Base-by-base conservation (phyloP, 2,329 filamentous ascomycete species). In the Lomentospora prolificans region DNA sequence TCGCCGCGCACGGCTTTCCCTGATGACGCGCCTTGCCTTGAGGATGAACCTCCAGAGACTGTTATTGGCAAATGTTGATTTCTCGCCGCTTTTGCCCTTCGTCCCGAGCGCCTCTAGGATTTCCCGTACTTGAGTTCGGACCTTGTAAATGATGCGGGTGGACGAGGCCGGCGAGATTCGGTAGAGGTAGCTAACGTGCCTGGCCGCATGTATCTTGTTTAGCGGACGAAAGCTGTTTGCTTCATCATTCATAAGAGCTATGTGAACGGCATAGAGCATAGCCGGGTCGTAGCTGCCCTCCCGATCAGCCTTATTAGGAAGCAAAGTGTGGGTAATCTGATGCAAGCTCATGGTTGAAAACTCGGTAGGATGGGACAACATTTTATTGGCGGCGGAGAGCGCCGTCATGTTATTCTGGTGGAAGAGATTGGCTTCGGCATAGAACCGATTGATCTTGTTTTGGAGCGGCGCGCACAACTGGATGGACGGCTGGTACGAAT, bases 201-300 rank as follows among this genome's bases (percentile, higher is more conserved):
- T 63, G 69, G 82, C 55, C 0, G 22, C 14, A 28, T 52, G 50
- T 3, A 39, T 25, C 8, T 57, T 30, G 68, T 75, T 67, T 65
- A 79, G 59, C 2, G 76, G 72, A 2, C 75, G 74, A 64, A 90
- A 88, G 22, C 63, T 51, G 27, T 75, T 80, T 55, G 82, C 74
- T 7, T 84, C 81, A 58, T 84, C 77, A 41, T 76, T 73, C 24
- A 76, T 66, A 6, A 92, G 65, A 7, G 84, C 78, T 56, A 80
- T 80, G 61, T 90, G 85, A 5, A 90, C 81, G 3, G 88, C 87
- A 62, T 89, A 87, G 4, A 90, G 68, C 27, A 74, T 63, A 1
- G 75, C 60, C 0, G 75, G 69, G 55, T 77, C 76, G 8, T 67
- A 51, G 24, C 31, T 6, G 22, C 53, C 44, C 10, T 39, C 69